These are phyloP conservation scores for Fusarium sp. DNA, from an alignment of 2,329 filamentous ascomycete genomes.

Conservation along the genomic window DNA sequence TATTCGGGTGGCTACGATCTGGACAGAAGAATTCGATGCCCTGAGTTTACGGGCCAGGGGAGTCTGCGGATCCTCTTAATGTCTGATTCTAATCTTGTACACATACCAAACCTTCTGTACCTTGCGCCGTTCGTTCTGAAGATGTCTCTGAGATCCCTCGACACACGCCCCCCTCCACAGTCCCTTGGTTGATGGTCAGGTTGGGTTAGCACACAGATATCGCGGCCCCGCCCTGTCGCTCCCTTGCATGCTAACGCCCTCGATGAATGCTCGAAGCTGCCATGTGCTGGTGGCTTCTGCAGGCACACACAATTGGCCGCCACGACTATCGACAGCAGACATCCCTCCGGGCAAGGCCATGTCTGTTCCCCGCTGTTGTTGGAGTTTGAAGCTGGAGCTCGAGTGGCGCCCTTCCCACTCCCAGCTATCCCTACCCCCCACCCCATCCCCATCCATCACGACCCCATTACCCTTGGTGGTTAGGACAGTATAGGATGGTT, in stretches of 20 bases:
- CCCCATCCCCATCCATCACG: slow-evolving; percentile 31
- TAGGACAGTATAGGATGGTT: slow-evolving; percentile 42
- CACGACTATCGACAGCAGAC: slow-evolving; percentile 39
- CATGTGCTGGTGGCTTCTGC: slow-evolving; percentile 47
- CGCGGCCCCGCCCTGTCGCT: slow-evolving; percentile 44
- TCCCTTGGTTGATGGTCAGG: slow-evolving; percentile 37
- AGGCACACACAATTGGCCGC: slow-evolving; percentile 43
- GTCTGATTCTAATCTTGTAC: slow-evolving; percentile 54
- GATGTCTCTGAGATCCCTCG: slow-evolving; percentile 29
- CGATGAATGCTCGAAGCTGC: slow-evolving; percentile 47
- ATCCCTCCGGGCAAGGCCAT: slow-evolving; percentile 42
- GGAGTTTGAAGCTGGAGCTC: slow-evolving; percentile 4
- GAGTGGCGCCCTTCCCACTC: slow-evolving; percentile 39
- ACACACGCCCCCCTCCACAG: slow-evolving; percentile 35
- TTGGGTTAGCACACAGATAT: slow-evolving; percentile 33
- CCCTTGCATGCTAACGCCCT: slow-evolving; percentile 51
- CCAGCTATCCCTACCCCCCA: slow-evolving; percentile 29
- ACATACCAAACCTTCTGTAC: slow-evolving; percentile 47
- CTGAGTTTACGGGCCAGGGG: slow-evolving; percentile 27
- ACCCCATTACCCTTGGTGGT: slow-evolving; percentile 40
- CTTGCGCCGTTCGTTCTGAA: slow-evolving; percentile 40
- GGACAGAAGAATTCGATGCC: slow-evolving; percentile 43
- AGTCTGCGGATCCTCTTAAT: slow-evolving; percentile 41
- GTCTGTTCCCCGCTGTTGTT: slow-evolving; percentile 38
- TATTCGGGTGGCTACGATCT: slow-evolving; percentile 31